phyloP scores from a whole-genome alignment of 805 yeast species.

The Candida cerambycidarum region DNA sequence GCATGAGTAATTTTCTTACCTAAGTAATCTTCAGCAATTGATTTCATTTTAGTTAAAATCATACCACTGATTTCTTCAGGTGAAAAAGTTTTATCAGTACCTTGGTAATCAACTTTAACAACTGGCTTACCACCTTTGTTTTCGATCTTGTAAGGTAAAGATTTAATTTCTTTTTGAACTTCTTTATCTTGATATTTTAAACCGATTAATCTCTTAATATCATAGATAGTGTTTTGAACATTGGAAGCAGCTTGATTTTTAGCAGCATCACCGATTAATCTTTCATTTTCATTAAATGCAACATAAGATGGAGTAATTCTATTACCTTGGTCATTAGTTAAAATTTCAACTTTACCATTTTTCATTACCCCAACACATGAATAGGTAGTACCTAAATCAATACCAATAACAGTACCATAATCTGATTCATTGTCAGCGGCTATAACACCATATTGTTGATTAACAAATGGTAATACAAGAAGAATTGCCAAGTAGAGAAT shows the following conservation, averaged over 20 bases:
- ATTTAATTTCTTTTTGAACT: slow-evolving; percentile 58
- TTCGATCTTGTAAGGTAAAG: slow-evolving; percentile 80
- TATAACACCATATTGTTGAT: slow-evolving; percentile 14
- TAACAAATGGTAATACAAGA: slow-evolving; percentile 38
- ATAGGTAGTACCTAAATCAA: slow-evolving; percentile 86
- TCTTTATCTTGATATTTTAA: slow-evolving; percentile 79
- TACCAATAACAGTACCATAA: slow-evolving; percentile 60
- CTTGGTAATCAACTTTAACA: slow-evolving; percentile 78
- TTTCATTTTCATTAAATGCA: slow-evolving; percentile 89
- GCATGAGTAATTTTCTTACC: slow-evolving; percentile 66
- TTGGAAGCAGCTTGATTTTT: slow-evolving; percentile 96
- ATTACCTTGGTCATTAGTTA: slow-evolving; percentile 98
- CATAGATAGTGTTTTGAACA: slow-evolving; percentile 87
- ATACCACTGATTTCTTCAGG: slow-evolving; percentile 95
- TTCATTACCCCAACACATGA: slow-evolving; percentile 96
- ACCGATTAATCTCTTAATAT: slow-evolving; percentile 92
- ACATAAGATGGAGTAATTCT: slow-evolving; percentile 97
- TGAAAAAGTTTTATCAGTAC: slow-evolving; percentile 82
- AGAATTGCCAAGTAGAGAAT: slow-evolving; percentile 14
- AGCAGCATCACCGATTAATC: slow-evolving; percentile 95
- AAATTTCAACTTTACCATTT: slow-evolving; percentile 89
- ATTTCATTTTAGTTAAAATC: slow-evolving; percentile 88
- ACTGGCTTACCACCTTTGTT: slow-evolving; percentile 76
- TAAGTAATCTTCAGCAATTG: slow-evolving; percentile 85
- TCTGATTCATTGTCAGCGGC: slow-evolving; percentile 25